A percentile compares a stretch with the other conserved stretches of the same genome.
phyloP scores from a whole-genome alignment of 306 rosid genomes.

The Calophaca sinica region DNA sequence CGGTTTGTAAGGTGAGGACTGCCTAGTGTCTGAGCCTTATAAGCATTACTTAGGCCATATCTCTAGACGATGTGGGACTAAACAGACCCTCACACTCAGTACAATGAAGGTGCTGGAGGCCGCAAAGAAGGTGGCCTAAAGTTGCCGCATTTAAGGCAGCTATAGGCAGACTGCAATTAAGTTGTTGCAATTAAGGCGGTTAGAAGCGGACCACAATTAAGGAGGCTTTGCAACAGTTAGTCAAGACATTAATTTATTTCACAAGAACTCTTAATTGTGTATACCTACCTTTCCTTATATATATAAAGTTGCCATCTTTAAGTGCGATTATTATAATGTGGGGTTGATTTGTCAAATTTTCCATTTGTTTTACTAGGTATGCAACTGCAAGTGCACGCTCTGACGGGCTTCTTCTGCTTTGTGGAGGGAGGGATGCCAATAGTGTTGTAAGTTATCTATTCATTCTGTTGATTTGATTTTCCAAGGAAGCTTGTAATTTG shows the following conservation, averaged over 20 bases:
- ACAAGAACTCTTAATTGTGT: slow-evolving; percentile 14
- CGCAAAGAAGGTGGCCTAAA: no score
- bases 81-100: background rate
- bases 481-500: slow-evolving; percentile 37
- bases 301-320: slow-evolving; percentile 31
- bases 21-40: no score
- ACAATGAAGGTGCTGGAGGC: background rate
- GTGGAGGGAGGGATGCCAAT: slow-evolving; percentile 98
- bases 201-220: background rate
- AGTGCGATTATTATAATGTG: slow-evolving; percentile 32
- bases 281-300: slow-evolving; percentile 18
- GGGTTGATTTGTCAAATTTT: slow-evolving; percentile 32
- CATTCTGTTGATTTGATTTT: slow-evolving; percentile 42
- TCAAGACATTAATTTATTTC: slow-evolving; percentile 6
- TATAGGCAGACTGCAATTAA: background rate
- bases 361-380: slow-evolving; percentile 70
- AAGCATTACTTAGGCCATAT: no score
- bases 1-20: no score
- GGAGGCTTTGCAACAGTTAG: background rate
- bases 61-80: no score
- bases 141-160: background rate
- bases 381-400: slow-evolving; percentile 99
- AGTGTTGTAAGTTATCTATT: slow-evolving; percentile 79
- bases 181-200: background rate
- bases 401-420: slow-evolving; percentile 97